Evolutionary conservation across 768 basidiomycete genomes (phyloP).

Genomic region (Leccinum arenicola): DNA sequence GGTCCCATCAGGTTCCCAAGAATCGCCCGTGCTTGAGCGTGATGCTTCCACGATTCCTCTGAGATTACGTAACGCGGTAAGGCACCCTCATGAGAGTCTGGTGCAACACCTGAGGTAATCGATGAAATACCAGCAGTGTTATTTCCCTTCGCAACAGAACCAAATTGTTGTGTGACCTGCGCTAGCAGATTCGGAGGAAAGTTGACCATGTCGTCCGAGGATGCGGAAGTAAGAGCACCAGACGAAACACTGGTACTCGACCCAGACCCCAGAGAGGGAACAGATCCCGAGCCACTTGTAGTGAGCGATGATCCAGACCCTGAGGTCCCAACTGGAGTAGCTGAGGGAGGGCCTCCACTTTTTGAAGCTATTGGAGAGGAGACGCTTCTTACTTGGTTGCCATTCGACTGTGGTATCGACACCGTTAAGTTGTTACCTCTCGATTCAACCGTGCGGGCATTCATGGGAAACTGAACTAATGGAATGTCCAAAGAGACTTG

Average conservation of each 20-base stretch:
- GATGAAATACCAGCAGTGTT: slow-evolving; percentile 27
- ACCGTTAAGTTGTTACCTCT: slow-evolving; percentile 43
- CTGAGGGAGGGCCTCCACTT: slow-evolving; percentile 22
- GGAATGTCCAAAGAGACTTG: slow-evolving; percentile 44
- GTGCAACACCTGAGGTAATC: slow-evolving; percentile 35
- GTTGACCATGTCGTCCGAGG: slow-evolving; percentile 55
- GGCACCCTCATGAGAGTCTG: slow-evolving; percentile 42
- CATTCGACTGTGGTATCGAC: slow-evolving; percentile 46
- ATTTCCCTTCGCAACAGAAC: slow-evolving; percentile 32
- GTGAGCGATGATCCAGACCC: slow-evolving; percentile 47
- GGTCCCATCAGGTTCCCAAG: slow-evolving; percentile 82
- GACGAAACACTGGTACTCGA: slow-evolving; percentile 47
- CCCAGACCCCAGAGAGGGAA: slow-evolving; percentile 49
- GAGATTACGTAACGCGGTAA: slow-evolving; percentile 56
- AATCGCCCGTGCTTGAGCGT: slow-evolving; percentile 79
- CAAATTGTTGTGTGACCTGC: slow-evolving; percentile 50
- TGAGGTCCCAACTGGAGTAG: slow-evolving; percentile 38
- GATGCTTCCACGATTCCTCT: slow-evolving; percentile 83
- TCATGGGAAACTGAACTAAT: slow-evolving; percentile 42
- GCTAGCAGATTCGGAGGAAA: slow-evolving; percentile 43
- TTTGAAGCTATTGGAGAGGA: slow-evolving; percentile 61
- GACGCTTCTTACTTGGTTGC: slow-evolving; percentile 57
- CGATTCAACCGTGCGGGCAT: slow-evolving; percentile 26
- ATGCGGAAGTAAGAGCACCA: slow-evolving; percentile 45
- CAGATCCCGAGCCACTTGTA: slow-evolving; percentile 46